Evolutionary conservation across 23 red algal genomes (phyloP), one percentile per base, ranked within the genome.

Genomic region (Chondrus crispus): DNA sequence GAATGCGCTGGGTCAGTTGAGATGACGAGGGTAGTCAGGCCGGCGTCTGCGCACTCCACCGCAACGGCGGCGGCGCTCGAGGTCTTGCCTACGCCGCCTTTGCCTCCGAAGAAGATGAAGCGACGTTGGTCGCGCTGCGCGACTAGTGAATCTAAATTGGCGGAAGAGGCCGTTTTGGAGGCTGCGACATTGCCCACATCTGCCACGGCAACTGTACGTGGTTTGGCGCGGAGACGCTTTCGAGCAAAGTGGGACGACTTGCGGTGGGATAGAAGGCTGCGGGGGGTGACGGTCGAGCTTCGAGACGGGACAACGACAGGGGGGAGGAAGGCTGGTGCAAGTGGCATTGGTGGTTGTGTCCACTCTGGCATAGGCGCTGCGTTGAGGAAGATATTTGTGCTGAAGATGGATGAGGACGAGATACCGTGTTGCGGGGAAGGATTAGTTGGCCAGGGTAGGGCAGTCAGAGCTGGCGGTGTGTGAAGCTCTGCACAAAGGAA

Each of bases 51-150:
- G 39, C 77, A 94, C 14, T 88, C 91, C 33, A 96, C 49, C 28
- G 91, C 97, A 43, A 95, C 50, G 33, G 97, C 93, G 5, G 94
- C 91, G 24, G 97, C 85, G 26, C 87, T 95, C 24, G 97, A 89
- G 38, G 97, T 99, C 49, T 99, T 99, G 26, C 97, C 97, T 11
- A 93, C 89, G 51, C 97, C 97, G 78, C 97, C 97, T 57, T 99
- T 99, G 46, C 94, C 97, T 46, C 88, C 86, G 7, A 99, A 72
- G 39, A 99, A 94, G 81, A 94, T 90, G 57, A 73, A 95, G 50
- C 96, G 91, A 26, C 68, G 81, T 18, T 84, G 36, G 52, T 62
- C 4, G 14, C 72, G 72, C 2, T 45, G 14, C 41, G 37, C 7
- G 11, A 88, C 44, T 35, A 94, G 82, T 18, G 68, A 73, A 68